Evolutionary conservation across 139 green algal species (phyloP).

Genomic region (Penium margaritaceum): DNA sequence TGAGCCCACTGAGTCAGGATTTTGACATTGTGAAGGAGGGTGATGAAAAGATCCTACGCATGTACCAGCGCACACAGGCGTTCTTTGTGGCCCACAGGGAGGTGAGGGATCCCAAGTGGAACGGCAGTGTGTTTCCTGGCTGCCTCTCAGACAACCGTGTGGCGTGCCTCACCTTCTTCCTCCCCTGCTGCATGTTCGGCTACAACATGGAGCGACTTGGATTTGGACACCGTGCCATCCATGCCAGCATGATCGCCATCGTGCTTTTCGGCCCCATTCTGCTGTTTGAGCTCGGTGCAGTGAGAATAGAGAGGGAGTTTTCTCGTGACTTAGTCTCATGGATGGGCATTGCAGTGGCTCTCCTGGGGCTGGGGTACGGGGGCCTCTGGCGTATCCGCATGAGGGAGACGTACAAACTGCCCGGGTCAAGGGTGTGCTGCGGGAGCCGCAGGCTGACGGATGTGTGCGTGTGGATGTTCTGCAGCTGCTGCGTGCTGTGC

Average conservation of each 20-base stretch:
- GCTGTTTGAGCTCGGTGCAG: slow-evolving; percentile 5
- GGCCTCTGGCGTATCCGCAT: slow-evolving; percentile 21
- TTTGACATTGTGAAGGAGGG: neutral
- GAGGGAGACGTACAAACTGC: slow-evolving; percentile 9
- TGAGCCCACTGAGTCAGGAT: slow-evolving; percentile 17
- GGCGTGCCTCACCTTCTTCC: neutral
- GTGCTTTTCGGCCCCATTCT: slow-evolving; percentile 12
- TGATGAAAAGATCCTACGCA: neutral
- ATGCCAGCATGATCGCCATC: neutral
- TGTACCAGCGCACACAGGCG: neutral
- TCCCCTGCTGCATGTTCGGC: slow-evolving; percentile 21
- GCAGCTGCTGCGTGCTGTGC: slow-evolving; percentile 8
- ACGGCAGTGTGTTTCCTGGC: neutral
- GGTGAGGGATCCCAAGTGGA: slow-evolving; percentile 13
- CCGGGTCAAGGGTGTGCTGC: slow-evolving; percentile 1
- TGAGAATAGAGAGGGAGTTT: neutral
- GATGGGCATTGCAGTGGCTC: slow-evolving; percentile 2
- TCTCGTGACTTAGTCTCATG: neutral
- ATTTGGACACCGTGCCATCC: slow-evolving; percentile 8
- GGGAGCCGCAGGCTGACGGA: neutral
- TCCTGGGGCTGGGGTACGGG: slow-evolving; percentile 22
- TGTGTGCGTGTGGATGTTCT: neutral
- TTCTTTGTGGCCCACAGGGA: neutral
- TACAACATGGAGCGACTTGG: slow-evolving; percentile 20
- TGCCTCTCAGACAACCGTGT: slow-evolving; percentile 1